Base-by-base conservation (phyloP, 1,284 basidiomycete genomes). In the Volvariella volvacea region DNA sequence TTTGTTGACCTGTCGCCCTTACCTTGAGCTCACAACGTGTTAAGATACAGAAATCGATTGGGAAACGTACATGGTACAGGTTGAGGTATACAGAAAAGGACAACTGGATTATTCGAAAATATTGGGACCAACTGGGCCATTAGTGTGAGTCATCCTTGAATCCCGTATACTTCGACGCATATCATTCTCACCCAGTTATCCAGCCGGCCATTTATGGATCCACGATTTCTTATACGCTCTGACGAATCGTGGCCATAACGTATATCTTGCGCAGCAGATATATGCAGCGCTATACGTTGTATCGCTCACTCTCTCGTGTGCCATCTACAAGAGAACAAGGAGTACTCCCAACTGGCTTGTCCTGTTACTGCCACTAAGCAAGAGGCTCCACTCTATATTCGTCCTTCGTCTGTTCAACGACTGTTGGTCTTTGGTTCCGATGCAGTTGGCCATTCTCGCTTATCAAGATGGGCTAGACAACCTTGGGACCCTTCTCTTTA, bases 41-140 rank as follows among this genome's bases (percentile, higher is more conserved):
- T 43, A 65, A 95, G 92, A 94, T 67, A 99, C 96, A n/a, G 95
- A 99, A 66, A 99, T 99, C 57, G 96, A 99, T 67, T 99, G 88
- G 79, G 76, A 82, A 59, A 95, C 93, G 0, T 96, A 96, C 58
- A 86, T 94, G 77, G 73, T 86, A 48, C 96, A 99, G 50, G 78
- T 89, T 1, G 74, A 84, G 43, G 62, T 88, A 40, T 94, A 89
- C 63, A 57, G 88, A 38, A 75, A 80, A 38, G 95, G 95, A 31
- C 85, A 96, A 63, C 72, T 86, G 21, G 80, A 94, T 61, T 99
- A 99, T 60, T 70, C 78, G n/a, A 67, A 74, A 46, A 86, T 99
- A 48, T 72, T 76, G 47, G 95, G 95, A 0, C 93, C 92, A 6
- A 97, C 92, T 2, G 96, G 96, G 4, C 92, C 91, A 4, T 72